These are phyloP conservation scores for Suillus spraguei DNA, from an alignment of 768 basidiomycete species.

Conservation along the genomic window DNA sequence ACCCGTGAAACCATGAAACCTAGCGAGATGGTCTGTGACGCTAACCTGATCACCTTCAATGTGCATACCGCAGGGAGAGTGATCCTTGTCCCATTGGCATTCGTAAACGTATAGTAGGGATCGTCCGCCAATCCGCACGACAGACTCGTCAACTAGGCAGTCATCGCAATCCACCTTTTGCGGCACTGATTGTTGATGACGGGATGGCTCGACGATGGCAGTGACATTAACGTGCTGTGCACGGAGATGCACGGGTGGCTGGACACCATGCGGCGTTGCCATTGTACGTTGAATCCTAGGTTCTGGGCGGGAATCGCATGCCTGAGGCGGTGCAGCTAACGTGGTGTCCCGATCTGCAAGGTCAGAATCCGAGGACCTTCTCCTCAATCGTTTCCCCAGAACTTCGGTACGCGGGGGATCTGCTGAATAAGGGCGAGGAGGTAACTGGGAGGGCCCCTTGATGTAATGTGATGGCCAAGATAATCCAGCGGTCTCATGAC, in stretches of 20 bases:
- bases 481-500: neutral
- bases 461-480: neutral
- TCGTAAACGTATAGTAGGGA: constrained; percentile 32
- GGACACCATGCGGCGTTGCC: neutral
- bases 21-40: constrained; percentile 35
- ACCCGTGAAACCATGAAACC: constrained; percentile 32
- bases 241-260: neutral
- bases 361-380: constrained; percentile 3
- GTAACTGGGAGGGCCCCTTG: neutral
- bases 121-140: constrained; percentile 26
- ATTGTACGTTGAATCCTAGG: neutral
- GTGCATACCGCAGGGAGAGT: constrained; percentile 35
- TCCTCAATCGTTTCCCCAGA: constrained; percentile 7
- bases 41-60: constrained; percentile 36
- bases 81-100: constrained; percentile 29
- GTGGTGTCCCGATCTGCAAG: neutral
- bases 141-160: constrained; percentile 29
- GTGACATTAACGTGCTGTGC: neutral
- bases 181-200: constrained; percentile 14
- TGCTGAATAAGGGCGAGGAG: constrained; percentile 3
- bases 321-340: neutral
- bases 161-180: constrained; percentile 29
- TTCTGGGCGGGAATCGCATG: neutral
- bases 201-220: neutral
- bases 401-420: constrained; percentile 1